Evolutionary conservation across 768 basidiomycete species (phyloP), one percentile per base, ranked within the genome.

Genomic region (Russula griseocarnosa): DNA sequence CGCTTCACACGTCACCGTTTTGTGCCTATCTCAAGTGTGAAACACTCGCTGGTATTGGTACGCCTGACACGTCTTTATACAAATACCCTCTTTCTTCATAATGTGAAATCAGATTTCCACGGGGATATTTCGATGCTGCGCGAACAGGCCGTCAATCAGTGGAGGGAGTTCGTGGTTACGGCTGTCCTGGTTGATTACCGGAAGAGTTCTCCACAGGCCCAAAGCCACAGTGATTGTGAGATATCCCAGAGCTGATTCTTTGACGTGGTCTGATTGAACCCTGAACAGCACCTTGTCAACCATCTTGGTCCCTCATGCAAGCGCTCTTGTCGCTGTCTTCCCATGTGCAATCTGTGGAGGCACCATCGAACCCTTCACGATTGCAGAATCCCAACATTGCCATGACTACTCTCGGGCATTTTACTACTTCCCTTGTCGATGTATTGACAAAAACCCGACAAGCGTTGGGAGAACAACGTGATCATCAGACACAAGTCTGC

Each of bases 1-100:
- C 62, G 42, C 68, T 69, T 50, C 60, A 60, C 26, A 32, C 47
- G 1, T 69, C 69, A 14, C 56, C 65, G 1, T 65, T 69, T 36
- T 56, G 66, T 34, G 51, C 62, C 6, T 40, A 67, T 28, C 51
- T 64, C 44, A 42, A 55, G 4, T 54, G 54, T 22, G 59, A 42
- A 46, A 30, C 60, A 7, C 32, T n/a, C 16, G 47, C 32, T 24
- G 49, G 26, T 10, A 69, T 52, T 26, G 52, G 67, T 66, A 50
- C n/a, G 58, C 53, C 53, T 49, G n/a, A n/a, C 2, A n/a, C 32
- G 5, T 30, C 22, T 13, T 28, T 7, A 34, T 58, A n/a, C 26
- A 11, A n/a, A n/a, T 18, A 5, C 6, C 3, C 44, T 7, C 18
- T 24, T 36, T 49, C 38, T 20, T 63, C n/a, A 44, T 18, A 9